Percentiles rank a stretch among this genome's conserved stretches.
These are phyloP conservation scores for Clarireedia sp. DNA, from an alignment of 2,329 filamentous ascomycete genomes.

Conservation along the genomic window DNA sequence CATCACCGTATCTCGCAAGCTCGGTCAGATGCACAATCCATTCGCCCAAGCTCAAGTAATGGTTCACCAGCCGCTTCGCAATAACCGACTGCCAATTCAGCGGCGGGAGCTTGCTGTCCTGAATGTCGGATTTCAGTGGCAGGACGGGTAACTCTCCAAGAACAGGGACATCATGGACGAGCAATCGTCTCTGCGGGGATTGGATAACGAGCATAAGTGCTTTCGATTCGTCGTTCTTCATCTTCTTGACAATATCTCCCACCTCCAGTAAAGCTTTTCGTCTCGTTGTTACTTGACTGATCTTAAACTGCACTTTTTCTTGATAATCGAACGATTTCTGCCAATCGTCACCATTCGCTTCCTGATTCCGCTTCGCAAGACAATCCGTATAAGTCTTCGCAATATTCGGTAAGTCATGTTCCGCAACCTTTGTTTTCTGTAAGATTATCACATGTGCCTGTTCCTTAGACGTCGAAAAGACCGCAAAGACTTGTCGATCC, in stretches of 20 bases:
- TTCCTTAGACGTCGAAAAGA: conserved; percentile 76
- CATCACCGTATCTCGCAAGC: conserved; percentile 83
- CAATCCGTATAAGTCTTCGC: conserved; percentile 80
- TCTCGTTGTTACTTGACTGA: conserved; percentile 78
- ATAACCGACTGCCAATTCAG: conserved; percentile 91
- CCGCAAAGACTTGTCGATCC: conserved; percentile 84
- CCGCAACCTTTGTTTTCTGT: conserved; percentile 68
- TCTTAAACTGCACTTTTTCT: conserved; percentile 76
- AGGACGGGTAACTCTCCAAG: conserved; percentile 80
- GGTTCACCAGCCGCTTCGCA: conserved; percentile 74
- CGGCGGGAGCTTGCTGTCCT: conserved; percentile 81
- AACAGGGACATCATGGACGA: conserved; percentile 78
- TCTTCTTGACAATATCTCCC: conserved; percentile 79
- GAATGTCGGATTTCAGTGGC: conserved; percentile 69
- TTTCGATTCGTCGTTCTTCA: conserved; percentile 73
- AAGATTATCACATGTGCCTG: conserved; percentile 85
- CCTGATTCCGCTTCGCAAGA: conserved; percentile 56
- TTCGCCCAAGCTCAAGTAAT: conserved; percentile 85
- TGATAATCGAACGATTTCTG: conserved; percentile 82
- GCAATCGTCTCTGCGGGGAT: conserved; percentile 71
- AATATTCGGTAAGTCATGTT: conserved; percentile 80
- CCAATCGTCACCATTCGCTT: conserved; percentile 62
- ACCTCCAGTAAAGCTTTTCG: conserved; percentile 85
- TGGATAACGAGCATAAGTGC: conserved; percentile 84
- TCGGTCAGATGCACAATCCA: conserved; percentile 87